Evolutionary conservation across 495 filamentous ascomycete genomes (phyloP), one percentile per base, ranked within the genome.

Genomic region (Penicillium arizonense): DNA sequence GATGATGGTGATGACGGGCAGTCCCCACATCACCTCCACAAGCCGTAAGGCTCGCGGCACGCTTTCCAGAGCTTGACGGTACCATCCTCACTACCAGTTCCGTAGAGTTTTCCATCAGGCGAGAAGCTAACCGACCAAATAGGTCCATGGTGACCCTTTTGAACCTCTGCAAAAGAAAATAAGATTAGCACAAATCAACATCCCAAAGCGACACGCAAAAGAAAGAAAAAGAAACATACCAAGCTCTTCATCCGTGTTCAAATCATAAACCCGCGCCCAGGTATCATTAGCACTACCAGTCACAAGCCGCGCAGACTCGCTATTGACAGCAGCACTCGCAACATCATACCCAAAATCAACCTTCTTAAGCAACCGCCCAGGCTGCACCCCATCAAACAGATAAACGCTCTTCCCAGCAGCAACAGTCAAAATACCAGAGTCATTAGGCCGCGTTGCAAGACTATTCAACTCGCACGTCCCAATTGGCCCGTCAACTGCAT

Each of bases 131-230:
- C 82, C 16, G 89, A 94, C 95, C 94, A 97, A 50, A 97, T 92
- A 9, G 92, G 92, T 11, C 95, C 94, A 65, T 98, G 94, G 64
- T 97, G 95, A 18, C 94, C 95, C 70, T 96, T 97, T 77, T 95
- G 91, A 16, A 94, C 85, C 60, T 98, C 92, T 80, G 46, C 41
- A 41, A 24, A 28, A 30, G 28, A 8, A 30, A 30, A 7, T 65
- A 64, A 28, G 33, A 50, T 77, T 63, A 74, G 63, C 14, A 10
- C 8, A 3, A 18, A 26, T n/a, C 11, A 40, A 52, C 12, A 28
- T 8, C 34, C 11, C 35, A 44, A 21, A 11, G 0, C 21, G 13
- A 3, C 33, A 34, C 34, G 13, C 14, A 36, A 9, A 3, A 26
- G 11, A 54, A 21, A 9, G 34, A 39, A 24, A 44, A 24, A 33